phyloP scores from a whole-genome alignment of 169 alveolate species.

The Cryptosporidium andersoni region DNA sequence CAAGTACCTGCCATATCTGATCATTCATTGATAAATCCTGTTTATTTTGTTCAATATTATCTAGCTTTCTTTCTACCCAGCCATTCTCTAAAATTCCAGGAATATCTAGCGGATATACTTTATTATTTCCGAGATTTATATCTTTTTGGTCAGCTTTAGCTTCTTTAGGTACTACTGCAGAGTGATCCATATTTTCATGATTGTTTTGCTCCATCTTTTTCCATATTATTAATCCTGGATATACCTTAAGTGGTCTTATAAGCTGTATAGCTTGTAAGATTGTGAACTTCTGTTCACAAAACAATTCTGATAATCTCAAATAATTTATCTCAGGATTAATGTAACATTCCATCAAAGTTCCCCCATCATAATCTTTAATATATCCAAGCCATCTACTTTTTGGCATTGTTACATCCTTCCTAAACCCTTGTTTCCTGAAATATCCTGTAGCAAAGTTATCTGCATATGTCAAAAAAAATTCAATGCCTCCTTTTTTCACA shows the following conservation, averaged over 20 bases:
- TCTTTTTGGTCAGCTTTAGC: not conserved
- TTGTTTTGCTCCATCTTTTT: slow-evolving; percentile 24
- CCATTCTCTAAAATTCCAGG: slow-evolving; percentile 94
- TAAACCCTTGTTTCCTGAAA: slow-evolving; percentile 96
- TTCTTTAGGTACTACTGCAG: slow-evolving; percentile 9
- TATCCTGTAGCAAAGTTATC: slow-evolving; percentile 98
- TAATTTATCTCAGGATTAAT: slow-evolving; percentile 92
- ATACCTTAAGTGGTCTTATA: slow-evolving; percentile 80
- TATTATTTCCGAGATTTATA: not conserved
- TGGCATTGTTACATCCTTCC: slow-evolving; percentile 93
- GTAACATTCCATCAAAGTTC: slow-evolving; percentile 98
- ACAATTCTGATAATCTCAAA: slow-evolving; percentile 87
- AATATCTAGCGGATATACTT: slow-evolving; percentile 82
- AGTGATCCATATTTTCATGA: not conserved
- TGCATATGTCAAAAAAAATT: slow-evolving; percentile 94
- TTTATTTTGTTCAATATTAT: slow-evolving; percentile 39
- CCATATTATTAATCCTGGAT: slow-evolving; percentile 86
- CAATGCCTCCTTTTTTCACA: slow-evolving; percentile 90
- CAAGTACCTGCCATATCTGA: slow-evolving; percentile 82
- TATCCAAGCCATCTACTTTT: slow-evolving; percentile 96
- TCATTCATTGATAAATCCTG: slow-evolving; percentile 79
- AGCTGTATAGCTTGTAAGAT: slow-evolving; percentile 84
- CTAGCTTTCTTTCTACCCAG: slow-evolving; percentile 83
- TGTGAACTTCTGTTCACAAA: slow-evolving; percentile 89
- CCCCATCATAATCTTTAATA: slow-evolving; percentile 98